phyloP scores from a whole-genome alignment of 2,329 filamentous ascomycete species.

The Annulohypoxylon truncatum region DNA sequence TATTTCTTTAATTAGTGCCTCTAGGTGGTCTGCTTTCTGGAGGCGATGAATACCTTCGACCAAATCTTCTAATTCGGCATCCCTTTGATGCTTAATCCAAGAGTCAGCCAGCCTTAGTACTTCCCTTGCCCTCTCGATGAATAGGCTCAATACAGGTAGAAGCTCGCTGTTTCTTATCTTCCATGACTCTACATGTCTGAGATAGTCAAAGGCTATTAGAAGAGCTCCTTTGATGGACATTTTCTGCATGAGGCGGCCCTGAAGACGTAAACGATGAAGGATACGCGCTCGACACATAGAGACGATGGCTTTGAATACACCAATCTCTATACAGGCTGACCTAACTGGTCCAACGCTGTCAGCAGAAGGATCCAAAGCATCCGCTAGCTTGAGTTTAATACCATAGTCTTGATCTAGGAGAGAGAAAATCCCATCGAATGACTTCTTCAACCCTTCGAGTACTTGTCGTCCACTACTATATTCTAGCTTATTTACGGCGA shows the following conservation, averaged over 20 bases:
- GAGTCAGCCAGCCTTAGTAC: constrained; percentile 42
- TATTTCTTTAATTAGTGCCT: constrained; percentile 39
- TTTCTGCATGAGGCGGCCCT: neutral
- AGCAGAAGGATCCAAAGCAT: neutral
- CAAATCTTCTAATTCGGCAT: constrained; percentile 41
- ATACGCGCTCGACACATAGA: constrained; percentile 50
- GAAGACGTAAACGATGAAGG: constrained; percentile 45
- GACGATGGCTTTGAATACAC: constrained; percentile 47
- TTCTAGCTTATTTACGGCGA: constrained; percentile 50
- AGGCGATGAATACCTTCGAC: constrained; percentile 49
- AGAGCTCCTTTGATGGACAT: constrained; percentile 30
- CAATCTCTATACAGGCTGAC: constrained; percentile 18
- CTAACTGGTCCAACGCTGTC: constrained; percentile 1
- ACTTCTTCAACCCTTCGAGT: constrained; percentile 31
- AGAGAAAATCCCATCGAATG: constrained; percentile 37
- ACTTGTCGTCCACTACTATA: constrained; percentile 35
- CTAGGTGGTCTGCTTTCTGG: constrained; percentile 31
- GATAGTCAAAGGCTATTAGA: constrained; percentile 7
- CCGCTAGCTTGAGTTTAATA: constrained; percentile 1
- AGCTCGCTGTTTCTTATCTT: neutral
- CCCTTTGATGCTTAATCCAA: constrained; percentile 46
- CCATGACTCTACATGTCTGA: neutral
- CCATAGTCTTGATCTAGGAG: constrained; percentile 20
- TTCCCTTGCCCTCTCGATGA: constrained; percentile 39
- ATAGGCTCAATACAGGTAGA: constrained; percentile 13